Percentiles rank a stretch among this genome's conserved stretches.
These are phyloP conservation scores for Melaleuca quinquenervia DNA, from an alignment of 345 rosid species.

Conservation along the genomic window DNA sequence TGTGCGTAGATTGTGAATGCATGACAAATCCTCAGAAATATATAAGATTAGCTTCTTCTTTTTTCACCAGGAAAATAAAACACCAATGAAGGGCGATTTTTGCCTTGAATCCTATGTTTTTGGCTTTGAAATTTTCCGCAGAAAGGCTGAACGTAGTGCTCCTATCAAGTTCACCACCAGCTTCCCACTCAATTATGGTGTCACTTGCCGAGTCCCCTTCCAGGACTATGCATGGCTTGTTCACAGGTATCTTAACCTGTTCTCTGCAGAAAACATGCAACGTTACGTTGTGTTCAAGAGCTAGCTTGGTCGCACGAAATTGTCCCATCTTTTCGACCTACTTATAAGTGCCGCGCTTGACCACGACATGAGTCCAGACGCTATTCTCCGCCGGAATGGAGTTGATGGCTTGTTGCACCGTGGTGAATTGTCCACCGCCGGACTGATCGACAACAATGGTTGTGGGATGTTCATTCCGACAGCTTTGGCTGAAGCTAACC, in stretches of 20 bases:
- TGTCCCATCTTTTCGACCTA: background rate
- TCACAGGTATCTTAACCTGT: background rate
- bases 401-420: constrained; percentile 32
- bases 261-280: background rate
- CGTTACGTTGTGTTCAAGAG: background rate
- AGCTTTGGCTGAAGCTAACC: background rate
- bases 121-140: background rate
- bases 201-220: background rate
- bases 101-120: background rate
- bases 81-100: background rate
- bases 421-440: constrained; percentile 15
- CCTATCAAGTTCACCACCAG: background rate
- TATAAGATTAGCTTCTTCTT: background rate
- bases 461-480: background rate
- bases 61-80: no score
- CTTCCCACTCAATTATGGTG: background rate
- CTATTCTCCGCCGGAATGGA: constrained; percentile 19
- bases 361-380: constrained; percentile 15
- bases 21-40: background rate
- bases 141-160: background rate
- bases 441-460: constrained; percentile 11
- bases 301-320: background rate
- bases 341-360: constrained; percentile 22
- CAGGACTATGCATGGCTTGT: background rate
- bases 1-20: background rate